Conservation (phyloP, 2,329 filamentous ascomycete species). For the Fusarium caatingaense region DNA sequence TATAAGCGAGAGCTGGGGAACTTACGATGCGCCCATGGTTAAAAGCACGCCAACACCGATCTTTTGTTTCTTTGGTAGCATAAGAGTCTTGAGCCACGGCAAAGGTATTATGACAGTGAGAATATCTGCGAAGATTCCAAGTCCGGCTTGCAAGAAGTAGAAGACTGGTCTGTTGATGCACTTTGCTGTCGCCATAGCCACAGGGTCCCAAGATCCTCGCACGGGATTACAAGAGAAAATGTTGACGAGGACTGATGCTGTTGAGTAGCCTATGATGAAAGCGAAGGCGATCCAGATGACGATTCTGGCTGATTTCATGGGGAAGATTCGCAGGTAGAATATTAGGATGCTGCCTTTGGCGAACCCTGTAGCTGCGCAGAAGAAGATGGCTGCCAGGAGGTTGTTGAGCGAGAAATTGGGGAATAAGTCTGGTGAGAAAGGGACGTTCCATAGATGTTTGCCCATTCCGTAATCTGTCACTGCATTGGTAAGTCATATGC, state of each 20-base stretch:
- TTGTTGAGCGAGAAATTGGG: slow-evolving; percentile 21
- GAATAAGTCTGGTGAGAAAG: slow-evolving; percentile 8
- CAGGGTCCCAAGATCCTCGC: slow-evolving; percentile 10
- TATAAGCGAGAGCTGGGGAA: neutral
- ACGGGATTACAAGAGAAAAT: slow-evolving; percentile 17
- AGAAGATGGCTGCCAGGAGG: slow-evolving; percentile 22
- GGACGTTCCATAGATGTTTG: slow-evolving; percentile 29
- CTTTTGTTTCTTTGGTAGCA: slow-evolving; percentile 24
- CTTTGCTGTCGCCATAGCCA: neutral
- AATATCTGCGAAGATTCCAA: slow-evolving; percentile 21
- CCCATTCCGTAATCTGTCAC: slow-evolving; percentile 29
- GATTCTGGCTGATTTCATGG: slow-evolving; percentile 4
- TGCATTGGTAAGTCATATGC: neutral
- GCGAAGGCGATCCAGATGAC: slow-evolving; percentile 16
- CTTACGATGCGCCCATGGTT: slow-evolving; percentile 24
- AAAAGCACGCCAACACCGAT: slow-evolving; percentile 16
- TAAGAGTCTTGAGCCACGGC: slow-evolving; percentile 16
- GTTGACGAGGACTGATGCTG: slow-evolving; percentile 13
- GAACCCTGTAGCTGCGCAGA: slow-evolving; percentile 20
- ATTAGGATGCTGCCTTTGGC: slow-evolving; percentile 20
- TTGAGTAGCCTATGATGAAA: slow-evolving; percentile 23
- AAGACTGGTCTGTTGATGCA: slow-evolving; percentile 23
- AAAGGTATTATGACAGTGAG: slow-evolving; percentile 17
- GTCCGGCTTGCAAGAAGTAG: slow-evolving; percentile 17
- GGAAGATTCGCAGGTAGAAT: slow-evolving; percentile 26